Conservation (phyloP, 2,329 filamentous ascomycete genomes). For the Karstenula rhodostoma region DNA sequence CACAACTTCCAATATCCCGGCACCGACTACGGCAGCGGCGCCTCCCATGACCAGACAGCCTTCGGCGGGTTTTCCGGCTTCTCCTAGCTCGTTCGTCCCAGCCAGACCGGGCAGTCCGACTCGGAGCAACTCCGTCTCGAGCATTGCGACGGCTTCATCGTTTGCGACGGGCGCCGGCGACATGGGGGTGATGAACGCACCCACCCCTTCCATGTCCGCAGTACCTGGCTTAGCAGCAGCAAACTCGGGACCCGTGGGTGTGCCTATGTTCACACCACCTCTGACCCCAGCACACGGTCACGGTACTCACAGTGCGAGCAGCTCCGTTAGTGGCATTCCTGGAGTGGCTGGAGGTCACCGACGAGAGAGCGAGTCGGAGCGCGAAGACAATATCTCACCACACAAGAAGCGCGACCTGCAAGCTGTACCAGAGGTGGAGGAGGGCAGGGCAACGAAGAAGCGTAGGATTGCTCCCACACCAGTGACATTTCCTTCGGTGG, state of each 20-base stretch:
- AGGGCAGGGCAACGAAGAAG: slow-evolving; percentile 51
- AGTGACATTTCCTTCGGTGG: slow-evolving; percentile 38
- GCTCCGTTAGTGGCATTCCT: slow-evolving; percentile 60
- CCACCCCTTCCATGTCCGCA: slow-evolving; percentile 78
- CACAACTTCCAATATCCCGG: slow-evolving; percentile 68
- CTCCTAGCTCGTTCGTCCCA: slow-evolving; percentile 64
- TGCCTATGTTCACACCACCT: slow-evolving; percentile 88
- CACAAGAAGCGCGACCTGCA: slow-evolving; percentile 49
- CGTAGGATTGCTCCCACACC: slow-evolving; percentile 57
- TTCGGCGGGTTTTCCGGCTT: slow-evolving; percentile 64
- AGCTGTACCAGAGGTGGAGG: slow-evolving; percentile 45
- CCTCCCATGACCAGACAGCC: slow-evolving; percentile 42
- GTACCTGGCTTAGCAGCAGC: slow-evolving; percentile 80
- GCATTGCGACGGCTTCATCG: slow-evolving; percentile 72
- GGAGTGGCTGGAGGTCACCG: slow-evolving; percentile 36
- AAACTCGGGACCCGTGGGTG: slow-evolving; percentile 64
- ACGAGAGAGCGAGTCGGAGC: slow-evolving; percentile 46
- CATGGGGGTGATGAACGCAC: slow-evolving; percentile 69
- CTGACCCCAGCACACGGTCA: slow-evolving; percentile 73
- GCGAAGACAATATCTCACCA: slow-evolving; percentile 38
- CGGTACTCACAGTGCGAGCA: slow-evolving; percentile 61
- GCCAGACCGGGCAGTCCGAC: slow-evolving; percentile 77
- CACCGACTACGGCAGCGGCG: slow-evolving; percentile 57
- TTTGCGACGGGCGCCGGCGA: slow-evolving; percentile 49
- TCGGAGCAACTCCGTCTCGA: slow-evolving; percentile 85